Evolutionary conservation across 345 rosid species (phyloP), one percentile per base, ranked within the genome.

Genomic region (Eucalyptus regnans): DNA sequence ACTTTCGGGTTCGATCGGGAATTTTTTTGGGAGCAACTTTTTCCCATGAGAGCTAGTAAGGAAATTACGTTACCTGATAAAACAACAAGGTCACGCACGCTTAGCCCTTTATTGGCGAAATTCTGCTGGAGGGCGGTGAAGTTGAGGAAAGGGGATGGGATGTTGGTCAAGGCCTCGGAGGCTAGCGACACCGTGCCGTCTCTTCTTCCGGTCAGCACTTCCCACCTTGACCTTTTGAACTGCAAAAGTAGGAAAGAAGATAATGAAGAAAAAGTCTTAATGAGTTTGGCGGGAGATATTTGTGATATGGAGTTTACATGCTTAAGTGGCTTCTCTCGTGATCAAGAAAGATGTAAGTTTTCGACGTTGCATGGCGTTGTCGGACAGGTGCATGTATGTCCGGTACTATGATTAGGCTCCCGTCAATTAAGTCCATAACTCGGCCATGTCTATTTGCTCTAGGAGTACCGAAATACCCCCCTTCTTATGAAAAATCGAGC

Each of bases 201-300:
- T 60, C 94, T 94, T 90, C 95, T 89, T 18, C 95, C 95, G 6
- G 93, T 83, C 16, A 88, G 90, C 44, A 91, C 94, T n/a, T 81
- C 31, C 95, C 95, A 94, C 41, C 88, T 86, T 7, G 94, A 91
- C 84, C 90, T 90, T 7, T 90, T 89, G 66, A 90, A 89, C 94
- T 94, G 89, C 89, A 66, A 43, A 71, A 71, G 41, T 17, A 71
- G 5, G 13, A 18, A 71, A 17, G 46, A 9, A 9, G 44, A 71
- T 3, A 71, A 71, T 37, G 25, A 33, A 37, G 22, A 37, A 18
- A 33, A 18, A 37, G 46, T 37, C 83, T 37, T 37, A 37, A 71
- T 10, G 83, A 37, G 46, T 33, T 68, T 68, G 20, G 80, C 41
- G 4, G 41, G 44, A 31, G 12, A 16, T 68, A 68, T 31, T 31